phyloP scores from a whole-genome alignment of 768 basidiomycete species.

The Terana coerulea region DNA sequence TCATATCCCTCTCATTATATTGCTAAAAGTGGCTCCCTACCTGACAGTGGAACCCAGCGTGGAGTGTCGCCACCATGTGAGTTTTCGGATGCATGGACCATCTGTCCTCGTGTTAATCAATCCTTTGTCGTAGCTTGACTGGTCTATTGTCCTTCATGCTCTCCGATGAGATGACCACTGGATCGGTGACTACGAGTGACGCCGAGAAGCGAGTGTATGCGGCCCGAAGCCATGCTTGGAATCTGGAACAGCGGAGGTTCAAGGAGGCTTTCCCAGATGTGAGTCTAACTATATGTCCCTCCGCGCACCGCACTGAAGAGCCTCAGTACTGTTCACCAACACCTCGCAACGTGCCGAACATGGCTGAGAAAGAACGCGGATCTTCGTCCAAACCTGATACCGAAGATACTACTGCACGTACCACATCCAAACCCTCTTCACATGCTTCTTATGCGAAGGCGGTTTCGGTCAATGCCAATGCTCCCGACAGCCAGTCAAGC shows the following conservation, averaged over 20 bases:
- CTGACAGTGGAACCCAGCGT: conserved; percentile 87
- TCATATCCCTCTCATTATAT: no score
- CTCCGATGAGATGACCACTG: conserved; percentile 95
- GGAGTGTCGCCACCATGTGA: conserved; percentile 93
- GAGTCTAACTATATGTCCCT: conserved; percentile 25
- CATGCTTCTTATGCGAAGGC: no score
- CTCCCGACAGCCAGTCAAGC: no score
- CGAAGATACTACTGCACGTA: not conserved
- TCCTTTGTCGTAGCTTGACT: conserved; percentile 61
- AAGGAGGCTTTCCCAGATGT: conserved; percentile 88
- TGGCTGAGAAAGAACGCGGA: conserved; percentile 79
- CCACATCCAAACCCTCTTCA: no score
- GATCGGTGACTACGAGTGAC: conserved; percentile 78
- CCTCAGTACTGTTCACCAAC: conserved; percentile 64
- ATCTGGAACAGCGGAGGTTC: conserved; percentile 75
- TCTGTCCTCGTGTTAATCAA: conserved; percentile 8
- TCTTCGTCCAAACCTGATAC: conserved; percentile 31
- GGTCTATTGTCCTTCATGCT: conserved; percentile 95
- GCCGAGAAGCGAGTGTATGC: conserved; percentile 78
- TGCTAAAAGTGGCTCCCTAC: not conserved
- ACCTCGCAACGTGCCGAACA: conserved; percentile 82
- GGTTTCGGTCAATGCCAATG: no score
- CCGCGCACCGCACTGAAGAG: not conserved
- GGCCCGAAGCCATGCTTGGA: conserved; percentile 79
- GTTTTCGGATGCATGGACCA: conserved; percentile 25